These are phyloP conservation scores for Salix caprea DNA, from an alignment of 345 rosid genomes.

Conservation along the genomic window DNA sequence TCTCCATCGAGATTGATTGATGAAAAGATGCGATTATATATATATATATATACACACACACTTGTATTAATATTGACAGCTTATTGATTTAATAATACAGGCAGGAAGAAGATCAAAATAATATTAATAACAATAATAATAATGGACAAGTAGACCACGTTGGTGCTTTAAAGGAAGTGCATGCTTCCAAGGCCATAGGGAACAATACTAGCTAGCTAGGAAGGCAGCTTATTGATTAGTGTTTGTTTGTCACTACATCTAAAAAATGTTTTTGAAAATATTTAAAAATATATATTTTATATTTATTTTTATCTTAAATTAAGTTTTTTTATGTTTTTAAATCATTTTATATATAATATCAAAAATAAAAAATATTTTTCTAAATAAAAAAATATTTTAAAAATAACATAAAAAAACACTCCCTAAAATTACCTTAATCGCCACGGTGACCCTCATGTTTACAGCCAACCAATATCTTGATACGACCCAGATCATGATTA, in stretches of 20 bases:
- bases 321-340: too few relatives aligned
- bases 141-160: conserved; percentile 36
- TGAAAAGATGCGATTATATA: conserved; percentile 2
- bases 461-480: conserved; percentile 1
- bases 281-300: too few relatives aligned
- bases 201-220: conserved; percentile 11
- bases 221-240: neutral
- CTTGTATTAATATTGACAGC: neutral
- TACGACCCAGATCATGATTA: conserved; percentile 2
- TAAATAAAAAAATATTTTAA: too few relatives aligned
- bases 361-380: too few relatives aligned
- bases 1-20: neutral
- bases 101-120: too few relatives aligned
- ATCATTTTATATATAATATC: too few relatives aligned
- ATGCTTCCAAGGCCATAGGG: conserved; percentile 18
- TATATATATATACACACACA: neutral
- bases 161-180: conserved; percentile 3
- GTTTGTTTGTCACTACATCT: too few relatives aligned
- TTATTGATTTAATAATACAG: neutral
- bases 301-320: too few relatives aligned
- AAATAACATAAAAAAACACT: too few relatives aligned
- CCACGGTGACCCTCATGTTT: neutral
- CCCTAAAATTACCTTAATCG: neutral
- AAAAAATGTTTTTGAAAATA: too few relatives aligned
- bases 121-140: too few relatives aligned